These are phyloP conservation scores for Mycena crocata DNA, from an alignment of 768 basidiomycete genomes.

Conservation along the genomic window DNA sequence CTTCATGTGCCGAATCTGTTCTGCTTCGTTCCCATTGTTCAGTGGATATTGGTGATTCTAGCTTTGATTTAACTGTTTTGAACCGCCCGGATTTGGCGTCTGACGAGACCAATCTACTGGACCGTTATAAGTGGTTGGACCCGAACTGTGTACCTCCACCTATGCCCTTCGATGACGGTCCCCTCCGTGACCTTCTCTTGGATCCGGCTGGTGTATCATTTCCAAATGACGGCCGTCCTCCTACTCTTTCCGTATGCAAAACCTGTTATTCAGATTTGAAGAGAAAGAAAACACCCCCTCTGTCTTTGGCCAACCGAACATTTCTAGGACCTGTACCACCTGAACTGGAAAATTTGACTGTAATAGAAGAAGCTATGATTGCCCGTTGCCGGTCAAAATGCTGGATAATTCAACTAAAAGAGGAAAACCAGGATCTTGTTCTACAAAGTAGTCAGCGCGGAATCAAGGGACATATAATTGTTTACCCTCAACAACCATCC, in stretches of 20 bases:
- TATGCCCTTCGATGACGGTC: constrained; percentile 4
- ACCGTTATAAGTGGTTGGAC: neutral
- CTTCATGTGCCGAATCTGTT: constrained; percentile 1
- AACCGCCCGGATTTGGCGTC: neutral
- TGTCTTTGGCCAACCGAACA: neutral
- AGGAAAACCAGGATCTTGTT: constrained; percentile 25
- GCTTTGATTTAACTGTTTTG: neutral
- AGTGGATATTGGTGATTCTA: neutral
- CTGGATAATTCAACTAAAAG: constrained; percentile 15
- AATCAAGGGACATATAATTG: constrained; percentile 13
- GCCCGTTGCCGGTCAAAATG: constrained; percentile 26
- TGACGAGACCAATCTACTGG: neutral
- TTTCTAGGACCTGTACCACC: neutral
- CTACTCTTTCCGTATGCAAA: neutral
- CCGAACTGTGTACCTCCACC: neutral
- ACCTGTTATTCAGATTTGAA: neutral
- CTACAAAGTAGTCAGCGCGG: constrained; percentile 15
- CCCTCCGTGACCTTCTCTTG: neutral
- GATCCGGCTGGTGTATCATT: neutral
- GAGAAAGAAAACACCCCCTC: neutral
- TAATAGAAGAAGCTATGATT: constrained; percentile 25
- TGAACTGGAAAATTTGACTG: neutral
- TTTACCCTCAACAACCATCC: constrained; percentile 13
- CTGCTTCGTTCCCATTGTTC: constrained; percentile 16
- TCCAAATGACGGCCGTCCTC: neutral